phyloP scores from a whole-genome alignment of 495 filamentous ascomycete species.

The Lasiosphaeria ovina region DNA sequence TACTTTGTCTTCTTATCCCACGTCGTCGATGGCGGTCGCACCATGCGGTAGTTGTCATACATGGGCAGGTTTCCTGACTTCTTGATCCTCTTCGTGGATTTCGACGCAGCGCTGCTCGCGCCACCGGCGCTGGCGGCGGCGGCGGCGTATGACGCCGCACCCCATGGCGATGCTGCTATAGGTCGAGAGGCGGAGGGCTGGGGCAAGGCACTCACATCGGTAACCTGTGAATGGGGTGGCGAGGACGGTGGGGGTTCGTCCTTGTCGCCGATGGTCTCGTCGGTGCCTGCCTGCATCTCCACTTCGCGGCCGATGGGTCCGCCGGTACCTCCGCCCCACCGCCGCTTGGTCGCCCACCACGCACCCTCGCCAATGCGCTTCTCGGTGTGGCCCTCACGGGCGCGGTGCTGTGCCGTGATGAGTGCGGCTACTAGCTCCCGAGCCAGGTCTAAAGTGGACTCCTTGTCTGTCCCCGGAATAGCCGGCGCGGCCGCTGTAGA shows the following conservation, averaged over 20 bases:
- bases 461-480: slow-evolving; percentile 25
- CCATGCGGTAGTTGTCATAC: slow-evolving; percentile 56
- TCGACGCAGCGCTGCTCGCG: slow-evolving; percentile 13
- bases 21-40: slow-evolving; percentile 59
- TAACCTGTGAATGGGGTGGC: not conserved
- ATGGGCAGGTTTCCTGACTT: slow-evolving; percentile 48
- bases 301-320: slow-evolving; percentile 60
- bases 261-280: slow-evolving; percentile 43
- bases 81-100: slow-evolving; percentile 47
- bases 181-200: no score
- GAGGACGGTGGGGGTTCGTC: slow-evolving; percentile 28
- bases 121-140: not conserved
- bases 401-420: slow-evolving; percentile 77
- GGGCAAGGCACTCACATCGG: no score
- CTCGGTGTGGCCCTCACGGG: slow-evolving; percentile 66
- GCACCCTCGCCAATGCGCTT: slow-evolving; percentile 66
- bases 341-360: slow-evolving; percentile 74
- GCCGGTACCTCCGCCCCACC: slow-evolving; percentile 74
- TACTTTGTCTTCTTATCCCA: slow-evolving; percentile 83
- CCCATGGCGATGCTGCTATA: no score
- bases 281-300: slow-evolving; percentile 38
- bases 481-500: not conserved
- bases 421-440: slow-evolving; percentile 73
- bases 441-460: slow-evolving; percentile 64
- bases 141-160: not conserved